phyloP scores from a whole-genome alignment of 176 grass and related monocot species.

The Oryza meridionalis region DNA sequence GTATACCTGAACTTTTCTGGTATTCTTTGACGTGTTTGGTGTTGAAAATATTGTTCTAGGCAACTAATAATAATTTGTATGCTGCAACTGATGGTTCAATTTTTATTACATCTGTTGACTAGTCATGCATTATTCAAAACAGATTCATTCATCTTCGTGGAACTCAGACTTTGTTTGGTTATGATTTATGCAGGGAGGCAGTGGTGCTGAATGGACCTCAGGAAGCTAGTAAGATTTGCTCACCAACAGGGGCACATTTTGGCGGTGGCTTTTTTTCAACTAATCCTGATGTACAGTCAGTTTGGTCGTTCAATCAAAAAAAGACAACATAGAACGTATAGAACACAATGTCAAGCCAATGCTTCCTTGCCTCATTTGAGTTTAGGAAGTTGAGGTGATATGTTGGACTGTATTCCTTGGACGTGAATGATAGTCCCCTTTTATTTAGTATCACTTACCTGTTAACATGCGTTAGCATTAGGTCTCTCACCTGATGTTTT shows the following conservation, averaged over 20 bases:
- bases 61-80: background rate
- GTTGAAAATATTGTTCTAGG: constrained; percentile 18
- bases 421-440: constrained; percentile 33
- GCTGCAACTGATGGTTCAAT: background rate
- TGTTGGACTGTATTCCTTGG: constrained; percentile 49
- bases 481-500: constrained; percentile 26
- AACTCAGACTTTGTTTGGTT: constrained; percentile 5
- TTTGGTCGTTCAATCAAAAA: constrained; percentile 79
- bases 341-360: constrained; percentile 38
- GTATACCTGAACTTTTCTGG: background rate
- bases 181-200: constrained; percentile 51
- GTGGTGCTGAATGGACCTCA: constrained; percentile 50
- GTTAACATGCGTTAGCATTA: constrained; percentile 35
- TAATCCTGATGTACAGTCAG: constrained; percentile 69
- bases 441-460: constrained; percentile 43
- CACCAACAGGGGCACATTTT: constrained; percentile 33
- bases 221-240: constrained; percentile 50
- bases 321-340: constrained; percentile 53
- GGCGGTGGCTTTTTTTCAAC: constrained; percentile 65
- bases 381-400: constrained; percentile 43
- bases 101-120: background rate
- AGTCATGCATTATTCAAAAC: background rate
- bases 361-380: constrained; percentile 43
- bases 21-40: background rate
- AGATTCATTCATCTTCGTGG: background rate